Base-by-base conservation (phyloP, 257 asterid genomes). In the Penstemon davidsonii region DNA sequence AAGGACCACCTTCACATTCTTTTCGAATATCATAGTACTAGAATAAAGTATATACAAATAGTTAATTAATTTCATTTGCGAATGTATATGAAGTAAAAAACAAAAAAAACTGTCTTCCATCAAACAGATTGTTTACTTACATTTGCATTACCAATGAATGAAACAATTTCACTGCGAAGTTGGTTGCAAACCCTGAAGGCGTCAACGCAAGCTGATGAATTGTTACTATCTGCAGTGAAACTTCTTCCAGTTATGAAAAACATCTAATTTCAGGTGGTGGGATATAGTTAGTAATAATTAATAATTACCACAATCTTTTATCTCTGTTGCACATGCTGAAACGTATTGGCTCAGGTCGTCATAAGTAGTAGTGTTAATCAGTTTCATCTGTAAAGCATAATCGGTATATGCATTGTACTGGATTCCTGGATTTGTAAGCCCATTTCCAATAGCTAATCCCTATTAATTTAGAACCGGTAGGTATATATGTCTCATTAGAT, bases 371-470 rank as follows among this genome's bases (percentile, higher is more conserved):
- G 43, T 46, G 25, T 55, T 60, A 71, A 82, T 85, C 72, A 80
- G 38, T 64, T 73, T 55, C 83, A 69, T 76, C 58, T 36, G 62
- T 64, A 78, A 74, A 13, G 90, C 84, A 44, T 76, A 85, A 73
- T 82, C 90, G 1, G 78, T 40, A n/a, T 71, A 67, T 0, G 88
- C 74, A 69, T 69, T 72, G 13, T 76, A 80, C 57, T 85, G 87
- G 64, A 85, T 80, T 70, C 38, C 81, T 18, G 87, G 87, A 51
- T 85, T 55, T 50, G 83, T 82, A 43, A 78, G 68, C 43, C 90
- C 88, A 66, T 85, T 82, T 4, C 88, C 88, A 60, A 82, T 85
- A n/a, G 79, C 71, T 19, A 78, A 41, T 15, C 82, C 82, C 82
- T 78, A 69, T 46, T 71, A 18, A 18, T 9, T 4, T 7, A 39